Conservation (phyloP, 331 rosid species). For the Malus hybrid region DNA sequence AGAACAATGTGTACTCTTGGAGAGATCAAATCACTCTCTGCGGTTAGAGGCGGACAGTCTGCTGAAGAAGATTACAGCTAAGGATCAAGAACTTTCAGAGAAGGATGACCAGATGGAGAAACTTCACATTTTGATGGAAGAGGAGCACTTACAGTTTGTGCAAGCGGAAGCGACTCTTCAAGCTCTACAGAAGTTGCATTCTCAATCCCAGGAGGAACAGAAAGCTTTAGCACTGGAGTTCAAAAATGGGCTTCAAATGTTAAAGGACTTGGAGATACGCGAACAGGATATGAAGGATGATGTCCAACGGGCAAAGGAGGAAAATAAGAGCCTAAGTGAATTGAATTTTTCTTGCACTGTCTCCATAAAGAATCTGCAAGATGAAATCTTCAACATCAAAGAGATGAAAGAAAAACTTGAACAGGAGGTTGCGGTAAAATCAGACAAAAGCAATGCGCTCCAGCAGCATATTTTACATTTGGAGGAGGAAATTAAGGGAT, state of each 20-base stretch:
- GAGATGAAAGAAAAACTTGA: constrained; percentile 81
- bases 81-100: constrained; percentile 74
- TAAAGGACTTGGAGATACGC: constrained; percentile 63
- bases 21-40: constrained; percentile 58
- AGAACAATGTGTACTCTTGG: constrained; percentile 46
- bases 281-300: constrained; percentile 63
- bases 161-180: constrained; percentile 72
- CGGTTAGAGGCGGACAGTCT: constrained; percentile 58
- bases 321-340: constrained; percentile 55
- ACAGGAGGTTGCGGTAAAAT: constrained; percentile 40
- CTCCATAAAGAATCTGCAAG: constrained; percentile 51
- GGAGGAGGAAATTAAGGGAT: constrained; percentile 58
- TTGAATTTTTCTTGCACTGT: constrained; percentile 39
- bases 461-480: constrained; percentile 50
- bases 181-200: constrained; percentile 57
- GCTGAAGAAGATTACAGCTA: constrained; percentile 56
- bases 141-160: constrained; percentile 63
- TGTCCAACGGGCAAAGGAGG: constrained; percentile 45
- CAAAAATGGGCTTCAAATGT: constrained; percentile 61
- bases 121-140: constrained; percentile 63
- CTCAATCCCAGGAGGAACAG: constrained; percentile 86
- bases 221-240: constrained; percentile 73
- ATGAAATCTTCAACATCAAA: constrained; percentile 71
- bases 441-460: constrained; percentile 54
- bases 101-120: constrained; percentile 62